Evolutionary conservation across 176 grass and related monocot species (phyloP).

Genomic region (Tillandsia leiboldiana): DNA sequence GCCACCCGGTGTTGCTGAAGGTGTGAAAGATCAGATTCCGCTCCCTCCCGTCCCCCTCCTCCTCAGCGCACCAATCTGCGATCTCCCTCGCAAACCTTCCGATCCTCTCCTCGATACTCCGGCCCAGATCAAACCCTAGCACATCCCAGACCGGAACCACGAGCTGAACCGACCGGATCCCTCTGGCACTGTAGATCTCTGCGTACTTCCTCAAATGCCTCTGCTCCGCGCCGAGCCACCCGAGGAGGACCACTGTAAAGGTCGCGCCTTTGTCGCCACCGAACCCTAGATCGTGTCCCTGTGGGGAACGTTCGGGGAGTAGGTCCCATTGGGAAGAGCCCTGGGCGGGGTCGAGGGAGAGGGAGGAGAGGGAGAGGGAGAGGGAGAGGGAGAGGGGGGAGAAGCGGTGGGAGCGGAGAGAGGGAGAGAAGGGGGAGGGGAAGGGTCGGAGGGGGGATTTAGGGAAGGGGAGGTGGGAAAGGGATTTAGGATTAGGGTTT

Average conservation of each 20-base stretch:
- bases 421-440: conserved; percentile 11
- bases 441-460: conserved; percentile 3
- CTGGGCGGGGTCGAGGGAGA: conserved; percentile 19
- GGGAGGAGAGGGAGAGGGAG: conserved; percentile 1
- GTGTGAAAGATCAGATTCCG: conserved; percentile 84
- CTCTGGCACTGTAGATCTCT: conserved; percentile 63
- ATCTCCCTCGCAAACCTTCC: conserved; percentile 51
- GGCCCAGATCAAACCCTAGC: conserved; percentile 66
- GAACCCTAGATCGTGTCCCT: not conserved
- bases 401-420: conserved; percentile 1
- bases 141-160: conserved; percentile 61
- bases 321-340: conserved; percentile 61
- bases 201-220: conserved; percentile 86
- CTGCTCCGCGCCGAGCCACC: conserved; percentile 82
- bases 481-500: conserved; percentile 5
- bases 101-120: conserved; percentile 58
- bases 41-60: conserved; percentile 38
- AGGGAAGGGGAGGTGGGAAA: conserved; percentile 14
- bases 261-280: conserved; percentile 26
- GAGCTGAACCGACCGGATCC: conserved; percentile 62
- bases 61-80: conserved; percentile 63
- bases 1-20: conserved; percentile 98
- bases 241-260: conserved; percentile 72
- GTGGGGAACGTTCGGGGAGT: not conserved
- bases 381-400: conserved; percentile 16